Evolutionary conservation across 176 grass and related monocot genomes (phyloP), one percentile per base, ranked within the genome.

Genomic region (Cenchrus americanus): DNA sequence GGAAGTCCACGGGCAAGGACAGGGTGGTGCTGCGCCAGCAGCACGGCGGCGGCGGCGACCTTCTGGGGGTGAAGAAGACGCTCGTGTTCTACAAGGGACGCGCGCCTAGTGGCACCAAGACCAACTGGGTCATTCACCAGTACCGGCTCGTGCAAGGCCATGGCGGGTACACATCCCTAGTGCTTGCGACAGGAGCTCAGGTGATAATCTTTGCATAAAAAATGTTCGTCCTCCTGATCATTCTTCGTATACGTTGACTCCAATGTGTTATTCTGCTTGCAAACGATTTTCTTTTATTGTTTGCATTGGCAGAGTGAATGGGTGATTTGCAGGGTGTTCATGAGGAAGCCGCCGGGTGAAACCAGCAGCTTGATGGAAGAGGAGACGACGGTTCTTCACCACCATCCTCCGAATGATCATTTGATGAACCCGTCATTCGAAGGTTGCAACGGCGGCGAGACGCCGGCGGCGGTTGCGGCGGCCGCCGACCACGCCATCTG

Each of bases 91-190:
- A 94, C 80, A 69, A 62, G 1, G 94, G 94, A 13, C 89, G 91
- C 50, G 91, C 94, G 14, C 91, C 94, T 32, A 85, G 62, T 24
- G 94, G 92, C 15, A 78, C 76, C 69, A 97, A 92, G 82, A 89
- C 85, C 34, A 34, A 82, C 73, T 97, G 92, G 92, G 86, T 91
- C 73, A 94, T 97, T 92, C 94, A 97, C 46, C 92, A 97, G 80
- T 97, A 94, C 58, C 82, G 94, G 47, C 48, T 80, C 27, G 17
- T 40, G 26, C 46, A 32, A 1, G 62, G 62, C 10, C 77, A 80
- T 64, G 10, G 27, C 27, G 27, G 22, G 14, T 10, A 46, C 26
- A 11, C 44, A 0, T 32, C 17, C 47, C 30, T 26, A 14, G 19
- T 51, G 27, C 49, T 40, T 41, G 27, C 62, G 8, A 66, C 27